Conservation (phyloP, 345 rosid species). For the Arabidopsis thaliana region DNA sequence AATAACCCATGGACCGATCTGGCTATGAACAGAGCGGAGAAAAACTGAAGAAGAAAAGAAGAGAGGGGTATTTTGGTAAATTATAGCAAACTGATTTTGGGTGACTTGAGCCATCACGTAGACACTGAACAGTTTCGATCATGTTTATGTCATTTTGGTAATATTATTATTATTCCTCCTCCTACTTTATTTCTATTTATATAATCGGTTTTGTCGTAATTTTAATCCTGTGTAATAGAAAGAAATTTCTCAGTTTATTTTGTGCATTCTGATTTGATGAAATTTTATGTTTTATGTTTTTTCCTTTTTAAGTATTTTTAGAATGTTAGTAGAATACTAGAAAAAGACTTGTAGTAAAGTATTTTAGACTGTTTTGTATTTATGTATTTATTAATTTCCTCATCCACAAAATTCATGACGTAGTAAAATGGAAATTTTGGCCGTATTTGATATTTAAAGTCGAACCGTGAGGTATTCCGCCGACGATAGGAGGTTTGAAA, state of each 20-base stretch:
- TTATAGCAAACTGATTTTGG: conserved; percentile 30
- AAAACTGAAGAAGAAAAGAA: conserved; percentile 21
- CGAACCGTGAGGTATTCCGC: conserved; percentile 30
- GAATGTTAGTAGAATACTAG: background rate
- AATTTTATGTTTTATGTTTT: background rate
- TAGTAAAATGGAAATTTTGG: background rate
- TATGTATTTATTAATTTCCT: conserved; percentile 3
- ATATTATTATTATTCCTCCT: conserved; percentile 21
- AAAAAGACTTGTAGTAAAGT: background rate
- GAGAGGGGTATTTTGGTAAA: conserved; percentile 33
- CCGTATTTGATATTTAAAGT: background rate
- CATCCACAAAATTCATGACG: conserved; percentile 25
- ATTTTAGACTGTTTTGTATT: background rate
- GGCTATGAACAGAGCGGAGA: conserved; percentile 43
- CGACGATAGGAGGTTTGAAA: conserved; percentile 26
- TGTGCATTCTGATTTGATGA: conserved; percentile 7
- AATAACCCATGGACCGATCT: conserved; percentile 44
- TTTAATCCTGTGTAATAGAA: conserved; percentile 29
- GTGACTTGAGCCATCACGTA: conserved; percentile 32
- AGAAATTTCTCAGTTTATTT: conserved; percentile 5
- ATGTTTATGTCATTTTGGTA: conserved; percentile 37
- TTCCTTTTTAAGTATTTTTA: background rate
- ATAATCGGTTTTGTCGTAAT: conserved; percentile 8
- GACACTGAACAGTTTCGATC: conserved; percentile 34
- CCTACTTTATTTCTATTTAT: conserved; percentile 6